phyloP scores from a whole-genome alignment of 2,329 filamentous ascomycete species.

The Madurella mycetomatis region DNA sequence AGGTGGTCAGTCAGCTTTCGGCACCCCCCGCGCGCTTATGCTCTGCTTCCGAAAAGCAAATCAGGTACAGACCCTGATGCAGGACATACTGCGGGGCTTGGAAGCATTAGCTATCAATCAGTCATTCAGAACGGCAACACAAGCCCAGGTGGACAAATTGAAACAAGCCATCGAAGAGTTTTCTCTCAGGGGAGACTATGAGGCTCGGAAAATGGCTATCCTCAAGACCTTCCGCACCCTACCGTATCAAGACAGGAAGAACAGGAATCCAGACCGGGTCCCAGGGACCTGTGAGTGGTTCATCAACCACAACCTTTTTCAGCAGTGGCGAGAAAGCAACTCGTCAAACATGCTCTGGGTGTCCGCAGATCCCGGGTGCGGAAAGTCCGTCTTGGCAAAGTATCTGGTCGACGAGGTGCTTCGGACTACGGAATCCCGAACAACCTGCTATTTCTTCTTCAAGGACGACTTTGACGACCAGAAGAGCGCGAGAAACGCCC shows the following conservation, averaged over 20 bases:
- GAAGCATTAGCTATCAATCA: too few relatives aligned
- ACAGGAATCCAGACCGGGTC: constrained; percentile 28
- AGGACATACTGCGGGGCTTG: too few relatives aligned
- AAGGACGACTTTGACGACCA: constrained; percentile 28
- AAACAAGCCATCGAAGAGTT: too few relatives aligned
- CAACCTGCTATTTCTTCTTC: constrained; percentile 35
- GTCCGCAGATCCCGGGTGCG: constrained; percentile 31
- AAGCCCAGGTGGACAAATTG: too few relatives aligned
- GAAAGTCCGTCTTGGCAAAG: constrained; percentile 32
- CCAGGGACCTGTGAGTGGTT: constrained; percentile 35
- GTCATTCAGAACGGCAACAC: too few relatives aligned
- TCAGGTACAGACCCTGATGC: too few relatives aligned
- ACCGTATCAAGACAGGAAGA: constrained; percentile 28
- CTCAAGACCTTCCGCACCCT: background rate
- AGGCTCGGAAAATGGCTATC: background rate
- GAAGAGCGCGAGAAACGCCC: constrained; percentile 18
- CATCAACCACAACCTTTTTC: constrained; percentile 8
- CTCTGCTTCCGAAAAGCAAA: too few relatives aligned
- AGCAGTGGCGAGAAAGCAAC: too few relatives aligned
- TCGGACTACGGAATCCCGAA: constrained; percentile 20
- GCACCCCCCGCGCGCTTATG: too few relatives aligned
- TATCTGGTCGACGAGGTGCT: constrained; percentile 30
- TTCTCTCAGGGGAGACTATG: too few relatives aligned
- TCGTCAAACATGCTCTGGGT: too few relatives aligned
- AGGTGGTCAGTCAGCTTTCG: too few relatives aligned